These are phyloP conservation scores for Trichothecium roseum DNA, from an alignment of 2,329 filamentous ascomycete genomes.

Conservation along the genomic window DNA sequence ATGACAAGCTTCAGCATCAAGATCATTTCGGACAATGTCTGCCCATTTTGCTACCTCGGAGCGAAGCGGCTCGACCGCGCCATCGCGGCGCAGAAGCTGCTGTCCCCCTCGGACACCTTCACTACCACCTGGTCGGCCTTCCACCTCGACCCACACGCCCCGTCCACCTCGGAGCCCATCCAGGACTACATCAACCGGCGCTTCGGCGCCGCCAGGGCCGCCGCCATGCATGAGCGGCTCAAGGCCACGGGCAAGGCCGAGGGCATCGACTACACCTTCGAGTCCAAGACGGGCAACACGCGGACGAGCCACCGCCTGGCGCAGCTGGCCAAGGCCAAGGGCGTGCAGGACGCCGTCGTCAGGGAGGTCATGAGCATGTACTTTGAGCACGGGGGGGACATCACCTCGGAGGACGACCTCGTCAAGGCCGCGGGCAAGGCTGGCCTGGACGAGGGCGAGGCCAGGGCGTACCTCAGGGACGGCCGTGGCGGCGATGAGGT, in stretches of 20 bases:
- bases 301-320: constrained; percentile 70
- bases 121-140: constrained; percentile 67
- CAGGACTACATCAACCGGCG: constrained; percentile 44
- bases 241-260: constrained; percentile 46
- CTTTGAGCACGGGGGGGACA: constrained; percentile 54
- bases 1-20: constrained; percentile 72
- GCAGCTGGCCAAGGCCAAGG: constrained; percentile 50
- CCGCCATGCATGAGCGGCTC: constrained; percentile 48
- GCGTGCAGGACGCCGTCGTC: constrained; percentile 46
- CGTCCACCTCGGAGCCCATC: constrained; percentile 31
- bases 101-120: constrained; percentile 56
- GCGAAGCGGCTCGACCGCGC: constrained; percentile 64
- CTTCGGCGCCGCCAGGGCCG: constrained; percentile 50
- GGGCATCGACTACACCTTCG: constrained; percentile 64
- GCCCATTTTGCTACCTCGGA: constrained; percentile 72
- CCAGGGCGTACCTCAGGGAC: constrained; percentile 41
- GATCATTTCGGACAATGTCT: constrained; percentile 73
- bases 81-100: constrained; percentile 51
- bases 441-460: constrained; percentile 41
- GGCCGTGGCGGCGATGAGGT: constrained; percentile 47
- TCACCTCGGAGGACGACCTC: constrained; percentile 46
- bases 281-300: constrained; percentile 64
- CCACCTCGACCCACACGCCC: constrained; percentile 62
- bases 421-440: constrained; percentile 39
- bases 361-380: constrained; percentile 55